Conservation (phyloP, 441 rosid genomes). For the Lepidium campestre region DNA sequence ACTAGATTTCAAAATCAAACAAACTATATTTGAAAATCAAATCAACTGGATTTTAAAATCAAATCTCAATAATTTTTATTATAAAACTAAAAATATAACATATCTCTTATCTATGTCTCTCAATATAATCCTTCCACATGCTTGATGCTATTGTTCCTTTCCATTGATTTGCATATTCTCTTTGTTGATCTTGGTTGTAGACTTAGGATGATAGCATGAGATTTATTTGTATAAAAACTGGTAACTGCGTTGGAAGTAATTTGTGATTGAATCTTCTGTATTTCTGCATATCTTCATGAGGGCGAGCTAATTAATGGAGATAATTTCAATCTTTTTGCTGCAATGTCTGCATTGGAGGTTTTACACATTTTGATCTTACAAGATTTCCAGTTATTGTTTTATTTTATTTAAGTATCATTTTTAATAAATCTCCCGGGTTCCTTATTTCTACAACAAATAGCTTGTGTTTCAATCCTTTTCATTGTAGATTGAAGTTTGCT, state of each 20-base stretch:
- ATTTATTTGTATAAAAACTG: too few species aligned
- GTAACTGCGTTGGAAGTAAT: not conserved
- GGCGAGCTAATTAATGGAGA: slow-evolving; percentile 94
- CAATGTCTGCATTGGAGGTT: slow-evolving; percentile 99
- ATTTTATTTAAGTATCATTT: too few species aligned
- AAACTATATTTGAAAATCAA: too few species aligned
- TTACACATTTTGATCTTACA: slow-evolving; percentile 3
- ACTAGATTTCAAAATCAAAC: too few species aligned
- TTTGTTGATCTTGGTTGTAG: not conserved
- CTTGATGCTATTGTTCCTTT: too few species aligned
- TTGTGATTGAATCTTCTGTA: not conserved
- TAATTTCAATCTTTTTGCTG: slow-evolving; percentile 95
- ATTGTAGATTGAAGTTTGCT: not conserved
- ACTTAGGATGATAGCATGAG: not conserved
- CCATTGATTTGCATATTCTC: too few species aligned
- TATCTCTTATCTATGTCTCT: not conserved
- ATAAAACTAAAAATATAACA: too few species aligned
- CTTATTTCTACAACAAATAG: not conserved
- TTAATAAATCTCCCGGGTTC: too few species aligned
- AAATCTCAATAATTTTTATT: too few species aligned
- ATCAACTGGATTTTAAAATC: too few species aligned
- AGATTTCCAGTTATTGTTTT: not conserved
- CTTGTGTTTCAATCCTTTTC: not conserved
- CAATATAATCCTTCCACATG: too few species aligned
- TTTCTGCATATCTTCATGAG: slow-evolving; percentile 59